Evolutionary conservation across 768 basidiomycete species (phyloP).

Genomic region (Tubosaeta brunneosetosa): DNA sequence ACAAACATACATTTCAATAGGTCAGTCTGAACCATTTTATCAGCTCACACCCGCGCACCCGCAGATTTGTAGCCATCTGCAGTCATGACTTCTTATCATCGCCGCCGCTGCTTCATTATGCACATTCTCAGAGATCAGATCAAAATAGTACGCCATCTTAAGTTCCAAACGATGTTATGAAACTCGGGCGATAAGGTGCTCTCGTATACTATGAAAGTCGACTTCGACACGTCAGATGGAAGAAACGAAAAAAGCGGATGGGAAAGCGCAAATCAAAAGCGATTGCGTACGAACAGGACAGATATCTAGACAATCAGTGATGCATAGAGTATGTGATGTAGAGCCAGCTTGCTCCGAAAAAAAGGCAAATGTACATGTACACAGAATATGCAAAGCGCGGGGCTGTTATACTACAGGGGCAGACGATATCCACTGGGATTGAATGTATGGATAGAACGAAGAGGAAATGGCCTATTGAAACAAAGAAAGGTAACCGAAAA

Average conservation of each 20-base stretch:
- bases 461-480: constrained; percentile 23
- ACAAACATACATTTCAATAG: too few species aligned
- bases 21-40: too few species aligned
- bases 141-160: too few species aligned
- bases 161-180: too few species aligned
- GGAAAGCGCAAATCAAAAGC: not conserved
- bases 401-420: constrained; percentile 22
- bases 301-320: constrained; percentile 12
- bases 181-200: not conserved
- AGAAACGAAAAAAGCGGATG: not conserved
- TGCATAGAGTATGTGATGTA: constrained; percentile 18
- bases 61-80: too few species aligned
- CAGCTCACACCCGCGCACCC: too few species aligned
- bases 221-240: not conserved
- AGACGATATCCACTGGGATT: constrained; percentile 11
- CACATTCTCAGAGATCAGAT: too few species aligned
- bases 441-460: constrained; percentile 7
- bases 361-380: constrained; percentile 24
- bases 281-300: constrained; percentile 4
- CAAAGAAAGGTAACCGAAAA: constrained; percentile 13
- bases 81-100: too few species aligned
- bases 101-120: too few species aligned
- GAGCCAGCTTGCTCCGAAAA: not conserved
- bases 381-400: constrained; percentile 21
- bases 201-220: not conserved